Evolutionary conservation across 768 basidiomycete genomes (phyloP).

Genomic region (Kondoa subrosea): DNA sequence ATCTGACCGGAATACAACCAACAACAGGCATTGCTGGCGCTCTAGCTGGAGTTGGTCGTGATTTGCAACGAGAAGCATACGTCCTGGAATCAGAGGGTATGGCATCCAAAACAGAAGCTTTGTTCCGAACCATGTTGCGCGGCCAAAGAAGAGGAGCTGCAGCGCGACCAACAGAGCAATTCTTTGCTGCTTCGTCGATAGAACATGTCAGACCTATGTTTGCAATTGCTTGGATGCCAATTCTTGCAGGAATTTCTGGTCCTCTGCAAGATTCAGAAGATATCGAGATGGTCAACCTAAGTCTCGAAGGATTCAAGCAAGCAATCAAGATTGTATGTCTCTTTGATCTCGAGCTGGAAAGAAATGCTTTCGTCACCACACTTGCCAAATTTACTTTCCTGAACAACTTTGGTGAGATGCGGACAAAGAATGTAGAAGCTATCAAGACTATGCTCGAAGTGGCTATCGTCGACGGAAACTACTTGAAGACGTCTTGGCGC

Average conservation of each 20-base stretch:
- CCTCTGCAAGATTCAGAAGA: constrained; percentile 92
- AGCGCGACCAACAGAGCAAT: constrained; percentile 45
- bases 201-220: constrained; percentile 98
- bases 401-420: constrained; percentile 97
- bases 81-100: constrained; percentile 88
- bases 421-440: constrained; percentile 96
- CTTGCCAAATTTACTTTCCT: constrained; percentile 92
- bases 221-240: constrained; percentile 97
- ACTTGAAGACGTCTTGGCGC: constrained; percentile 86
- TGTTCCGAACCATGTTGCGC: constrained; percentile 82
- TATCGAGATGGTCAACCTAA: constrained; percentile 73
- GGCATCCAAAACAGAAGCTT: constrained; percentile 88
- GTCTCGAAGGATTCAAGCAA: constrained; percentile 85
- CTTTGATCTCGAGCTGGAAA: constrained; percentile 89
- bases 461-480: constrained; percentile 90
- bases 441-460: constrained; percentile 89
- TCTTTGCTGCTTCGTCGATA: constrained; percentile 89
- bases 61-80: constrained; percentile 90
- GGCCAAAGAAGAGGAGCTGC: constrained; percentile 51
- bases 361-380: constrained; percentile 97
- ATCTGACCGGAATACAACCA: constrained; percentile 38
- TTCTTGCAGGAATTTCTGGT: constrained; percentile 82
- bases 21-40: constrained; percentile 59
- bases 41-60: constrained; percentile 74
- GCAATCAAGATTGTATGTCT: constrained; percentile 94